Evolutionary conservation across 2,329 filamentous ascomycete species (phyloP), one percentile per base, ranked within the genome.

Genomic region (Neofusicoccum cordaticola): DNA sequence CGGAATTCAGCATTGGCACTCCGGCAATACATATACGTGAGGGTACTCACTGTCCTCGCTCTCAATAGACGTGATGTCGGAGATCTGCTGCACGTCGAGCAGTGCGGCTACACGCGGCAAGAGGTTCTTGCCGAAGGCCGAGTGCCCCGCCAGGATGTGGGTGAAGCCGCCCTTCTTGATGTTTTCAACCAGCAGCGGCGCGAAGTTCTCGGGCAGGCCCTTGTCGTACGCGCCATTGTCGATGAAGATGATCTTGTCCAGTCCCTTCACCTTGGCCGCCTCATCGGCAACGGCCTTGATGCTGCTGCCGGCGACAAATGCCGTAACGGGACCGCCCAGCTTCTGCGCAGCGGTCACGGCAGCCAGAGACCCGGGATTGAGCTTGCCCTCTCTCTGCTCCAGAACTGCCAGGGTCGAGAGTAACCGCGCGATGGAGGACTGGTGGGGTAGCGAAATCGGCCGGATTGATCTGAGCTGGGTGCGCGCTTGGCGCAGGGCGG

Each of bases 91-190:
- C 41, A 90, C 88, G 77, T 99, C 95, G 66, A 99, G 84, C 64
- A 99, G 82, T 19, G 95, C 95, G 19, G 95, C 92, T 15, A 97
- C 91, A 67, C 95, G 89, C 44, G 95, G 95, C 80, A 99, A 84
- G 51, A 99, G 79, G 78, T 90, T 96, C 86, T 99, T 99, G 73
- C 95, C 95, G 79, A 99, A 99, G 0, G 95, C 93, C 27, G 93
- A 95, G 82, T 98, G 93, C 63, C 91, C 90, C 44, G 90, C 91
- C 72, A 99, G 85, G 68, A 99, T 86, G 75, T 99, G 95, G 67
- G 93, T 96, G 78, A 93, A 98, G 66, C 89, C 91, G 66, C 92
- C 93, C 77, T 95, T 95, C 82, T 96, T 96, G 79, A 98, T 94
- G 79, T 98, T 99, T 78, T 98, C 94, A 60, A 93, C 90, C 45